phyloP scores from a whole-genome alignment of 495 filamentous ascomycete genomes.

The Penicillium bovifimosum region DNA sequence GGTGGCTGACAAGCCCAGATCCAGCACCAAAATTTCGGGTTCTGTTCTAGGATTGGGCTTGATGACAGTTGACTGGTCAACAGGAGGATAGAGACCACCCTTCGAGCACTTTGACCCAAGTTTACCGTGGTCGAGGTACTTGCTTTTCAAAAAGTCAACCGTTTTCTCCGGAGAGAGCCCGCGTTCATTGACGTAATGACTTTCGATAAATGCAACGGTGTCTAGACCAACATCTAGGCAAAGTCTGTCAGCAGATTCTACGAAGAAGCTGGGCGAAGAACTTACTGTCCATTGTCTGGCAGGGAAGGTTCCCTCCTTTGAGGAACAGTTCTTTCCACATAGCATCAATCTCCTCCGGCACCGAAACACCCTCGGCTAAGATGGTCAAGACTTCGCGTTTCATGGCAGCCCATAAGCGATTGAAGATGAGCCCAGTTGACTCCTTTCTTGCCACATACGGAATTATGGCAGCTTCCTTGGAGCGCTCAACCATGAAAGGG shows the following conservation, averaged over 20 bases:
- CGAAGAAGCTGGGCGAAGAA: background rate
- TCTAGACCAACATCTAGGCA: slow-evolving; percentile 44
- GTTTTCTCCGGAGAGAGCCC: slow-evolving; percentile 29
- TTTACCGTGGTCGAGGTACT: slow-evolving; percentile 39
- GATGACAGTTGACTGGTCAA: background rate
- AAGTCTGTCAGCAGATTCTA: background rate
- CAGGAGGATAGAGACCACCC: slow-evolving; percentile 27
- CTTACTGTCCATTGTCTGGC: slow-evolving; percentile 31
- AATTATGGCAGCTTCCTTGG: slow-evolving; percentile 29
- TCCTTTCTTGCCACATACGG: slow-evolving; percentile 41
- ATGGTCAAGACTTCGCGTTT: slow-evolving; percentile 47
- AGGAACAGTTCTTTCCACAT: slow-evolving; percentile 41
- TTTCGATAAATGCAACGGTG: slow-evolving; percentile 43
- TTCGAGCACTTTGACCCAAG: slow-evolving; percentile 22
- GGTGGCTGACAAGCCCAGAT: slow-evolving; percentile 23
- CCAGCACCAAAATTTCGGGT: slow-evolving; percentile 20
- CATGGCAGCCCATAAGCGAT: slow-evolving; percentile 49
- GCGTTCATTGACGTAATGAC: slow-evolving; percentile 42
- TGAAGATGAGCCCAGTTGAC: slow-evolving; percentile 48
- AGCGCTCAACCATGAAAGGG: slow-evolving; percentile 36
- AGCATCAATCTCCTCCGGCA: slow-evolving; percentile 39
- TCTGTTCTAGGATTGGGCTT: background rate
- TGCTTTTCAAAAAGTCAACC: slow-evolving; percentile 34
- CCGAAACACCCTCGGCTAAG: slow-evolving; percentile 40
- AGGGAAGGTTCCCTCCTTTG: slow-evolving; percentile 20